Conservation (phyloP, 306 rosid species). For the Prunus fruticosa region DNA sequence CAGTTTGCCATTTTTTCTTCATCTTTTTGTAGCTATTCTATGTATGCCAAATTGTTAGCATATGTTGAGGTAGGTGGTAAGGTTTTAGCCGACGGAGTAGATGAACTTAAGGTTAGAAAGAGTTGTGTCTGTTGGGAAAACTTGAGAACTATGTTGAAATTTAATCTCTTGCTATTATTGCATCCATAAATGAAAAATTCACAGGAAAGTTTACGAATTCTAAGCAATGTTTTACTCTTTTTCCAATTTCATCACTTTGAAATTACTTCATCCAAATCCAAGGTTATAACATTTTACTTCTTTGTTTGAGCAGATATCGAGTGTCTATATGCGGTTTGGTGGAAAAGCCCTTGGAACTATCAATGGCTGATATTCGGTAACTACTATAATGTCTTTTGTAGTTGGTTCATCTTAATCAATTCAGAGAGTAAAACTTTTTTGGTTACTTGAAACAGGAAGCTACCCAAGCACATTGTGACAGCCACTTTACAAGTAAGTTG, state of each 20-base stretch:
- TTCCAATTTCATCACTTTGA: not conserved
- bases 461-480: conserved; percentile 69
- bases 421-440: not conserved
- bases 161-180: no score
- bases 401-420: not conserved
- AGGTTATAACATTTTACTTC: conserved; percentile 46
- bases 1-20: not conserved
- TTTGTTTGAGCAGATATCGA: not conserved
- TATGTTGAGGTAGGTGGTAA: no score
- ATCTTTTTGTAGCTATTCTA: not conserved
- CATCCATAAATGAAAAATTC: no score
- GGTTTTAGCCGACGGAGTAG: no score
- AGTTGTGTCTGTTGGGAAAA: no score
- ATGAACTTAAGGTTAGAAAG: no score
- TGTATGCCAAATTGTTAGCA: not conserved
- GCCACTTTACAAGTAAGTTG: conserved; percentile 75
- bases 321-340: not conserved
- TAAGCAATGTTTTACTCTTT: not conserved
- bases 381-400: not conserved
- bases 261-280: not conserved
- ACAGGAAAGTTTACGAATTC: not conserved
- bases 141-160: no score
- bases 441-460: conserved; percentile 43
- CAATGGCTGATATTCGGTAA: conserved; percentile 4
- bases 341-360: not conserved